Evolutionary conservation across 495 filamentous ascomycete genomes (phyloP), one percentile per base, ranked within the genome.

Genomic region (Schizothecium vesticola): DNA sequence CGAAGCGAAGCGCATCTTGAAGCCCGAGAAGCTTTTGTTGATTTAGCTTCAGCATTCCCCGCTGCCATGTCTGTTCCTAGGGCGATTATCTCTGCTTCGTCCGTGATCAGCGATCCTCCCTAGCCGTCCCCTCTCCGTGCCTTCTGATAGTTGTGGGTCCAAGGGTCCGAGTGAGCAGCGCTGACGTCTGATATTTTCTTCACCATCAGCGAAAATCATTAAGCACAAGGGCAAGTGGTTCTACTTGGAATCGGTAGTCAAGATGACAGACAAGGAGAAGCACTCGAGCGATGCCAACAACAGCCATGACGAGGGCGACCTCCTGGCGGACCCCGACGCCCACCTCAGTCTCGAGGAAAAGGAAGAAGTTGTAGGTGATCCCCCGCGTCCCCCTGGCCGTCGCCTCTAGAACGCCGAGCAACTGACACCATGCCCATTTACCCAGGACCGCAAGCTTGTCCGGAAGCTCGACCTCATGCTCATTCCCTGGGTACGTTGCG

Each of bases 391-490:
- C 16, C 29, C 51, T 4, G 22, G 28, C 51, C 4, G 23, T 10
- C 13, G 22, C 13, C 13, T 51, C 13, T 5, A 24, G 1, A 33
- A 19, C 25, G 12, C 19, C 28, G 24, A 58, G 21, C 23, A n/a
- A 36, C 67, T 72, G 24, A 74, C 64, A n/a, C 9, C 4, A 23
- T 33, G 3, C 33, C 59, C 24, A 21, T 33, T 11, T 5, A 1
- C n/a, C 9, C 28, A 92, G 90, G 90, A 92, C 67, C 84, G 86
- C 6, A 82, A 82, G 57, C 82, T 95, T 3, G 71, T 94, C 0
- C 84, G 89, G 82, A 90, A 88, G 74, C 82, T 94, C 7, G 91
- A 94, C 69, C 65, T 88, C 22, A 82, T 81, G 12, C 82, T 94
- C 8, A 89, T 95, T 26, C 92, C 92, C 31, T 94, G 90, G 91